Percentiles rank a stretch among this genome's conserved stretches.
These are phyloP conservation scores for Torrubiella hemipterigena DNA, from an alignment of 2,329 filamentous ascomycete species.

Conservation along the genomic window DNA sequence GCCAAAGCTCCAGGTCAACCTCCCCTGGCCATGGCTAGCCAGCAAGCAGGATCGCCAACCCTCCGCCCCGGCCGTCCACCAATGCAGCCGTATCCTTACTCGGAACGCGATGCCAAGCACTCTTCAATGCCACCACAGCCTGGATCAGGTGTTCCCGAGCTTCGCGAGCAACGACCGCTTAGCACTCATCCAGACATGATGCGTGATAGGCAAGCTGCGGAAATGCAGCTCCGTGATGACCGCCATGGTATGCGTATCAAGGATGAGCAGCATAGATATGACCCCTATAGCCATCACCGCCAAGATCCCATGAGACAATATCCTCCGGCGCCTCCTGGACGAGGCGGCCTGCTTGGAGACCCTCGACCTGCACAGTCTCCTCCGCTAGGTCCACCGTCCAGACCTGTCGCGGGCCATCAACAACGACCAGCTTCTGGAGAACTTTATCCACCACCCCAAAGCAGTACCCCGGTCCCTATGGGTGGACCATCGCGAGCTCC, in stretches of 20 bases:
- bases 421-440: slow-evolving; percentile 10
- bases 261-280: slow-evolving; percentile 27
- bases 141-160: slow-evolving; percentile 23
- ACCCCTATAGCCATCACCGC: slow-evolving; percentile 28
- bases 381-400: slow-evolving; percentile 24
- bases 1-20: slow-evolving; percentile 26
- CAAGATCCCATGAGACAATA: slow-evolving; percentile 24
- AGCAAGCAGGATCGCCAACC: slow-evolving; percentile 15
- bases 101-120: no score
- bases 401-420: slow-evolving; percentile 20
- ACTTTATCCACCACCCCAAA: slow-evolving; percentile 18
- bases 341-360: slow-evolving; percentile 26
- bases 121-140: slow-evolving; percentile 24
- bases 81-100: slow-evolving; percentile 22
- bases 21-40: no score
- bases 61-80: slow-evolving; percentile 10
- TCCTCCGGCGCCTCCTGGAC: slow-evolving; percentile 19
- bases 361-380: slow-evolving; percentile 24
- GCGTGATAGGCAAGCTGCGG: slow-evolving; percentile 20
- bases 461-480: slow-evolving; percentile 14
- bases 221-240: slow-evolving; percentile 17
- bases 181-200: slow-evolving; percentile 20
- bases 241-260: no score
- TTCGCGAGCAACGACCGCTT: slow-evolving; percentile 20
- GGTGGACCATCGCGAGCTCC: slow-evolving; percentile 27